These are phyloP conservation scores for Ophioceras dolichostomum DNA, from an alignment of 2,329 filamentous ascomycete genomes.

Conservation along the genomic window DNA sequence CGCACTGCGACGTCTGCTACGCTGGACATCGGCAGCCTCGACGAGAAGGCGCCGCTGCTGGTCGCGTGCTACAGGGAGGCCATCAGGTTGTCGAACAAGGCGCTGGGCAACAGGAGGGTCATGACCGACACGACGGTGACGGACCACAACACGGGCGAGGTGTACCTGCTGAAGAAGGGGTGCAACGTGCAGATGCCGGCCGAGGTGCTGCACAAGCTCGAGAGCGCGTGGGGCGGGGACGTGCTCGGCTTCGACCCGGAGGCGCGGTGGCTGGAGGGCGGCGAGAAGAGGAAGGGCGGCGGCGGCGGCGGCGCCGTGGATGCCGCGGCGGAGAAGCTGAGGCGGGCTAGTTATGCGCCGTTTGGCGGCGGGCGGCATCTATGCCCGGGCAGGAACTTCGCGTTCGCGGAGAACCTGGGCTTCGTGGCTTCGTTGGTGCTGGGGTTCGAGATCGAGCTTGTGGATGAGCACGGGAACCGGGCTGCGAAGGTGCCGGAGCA, in stretches of 20 bases:
- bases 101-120: constrained; percentile 26
- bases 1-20: background rate
- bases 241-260: constrained; percentile 3
- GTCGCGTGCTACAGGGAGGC: constrained; percentile 31
- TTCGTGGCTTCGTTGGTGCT: constrained; percentile 10
- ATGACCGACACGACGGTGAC: constrained; percentile 22
- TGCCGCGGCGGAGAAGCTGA: constrained; percentile 17
- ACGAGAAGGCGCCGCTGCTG: constrained; percentile 26
- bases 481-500: background rate
- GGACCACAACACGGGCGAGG: constrained; percentile 12
- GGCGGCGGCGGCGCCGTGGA: background rate
- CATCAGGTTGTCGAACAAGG: constrained; percentile 25
- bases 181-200: constrained; percentile 3
- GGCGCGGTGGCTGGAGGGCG: too few relatives aligned
- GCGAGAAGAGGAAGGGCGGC: background rate
- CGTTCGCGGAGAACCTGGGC: constrained; percentile 15
- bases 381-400: constrained; percentile 20
- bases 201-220: background rate
- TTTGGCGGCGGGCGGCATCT: constrained; percentile 20
- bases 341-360: constrained; percentile 14
- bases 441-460: constrained; percentile 12
- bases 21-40: constrained; percentile 24
- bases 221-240: constrained; percentile 3
- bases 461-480: too few relatives aligned
- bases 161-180: constrained; percentile 6